phyloP scores from a whole-genome alignment of 768 basidiomycete genomes.

The Sutorius australiensis region DNA sequence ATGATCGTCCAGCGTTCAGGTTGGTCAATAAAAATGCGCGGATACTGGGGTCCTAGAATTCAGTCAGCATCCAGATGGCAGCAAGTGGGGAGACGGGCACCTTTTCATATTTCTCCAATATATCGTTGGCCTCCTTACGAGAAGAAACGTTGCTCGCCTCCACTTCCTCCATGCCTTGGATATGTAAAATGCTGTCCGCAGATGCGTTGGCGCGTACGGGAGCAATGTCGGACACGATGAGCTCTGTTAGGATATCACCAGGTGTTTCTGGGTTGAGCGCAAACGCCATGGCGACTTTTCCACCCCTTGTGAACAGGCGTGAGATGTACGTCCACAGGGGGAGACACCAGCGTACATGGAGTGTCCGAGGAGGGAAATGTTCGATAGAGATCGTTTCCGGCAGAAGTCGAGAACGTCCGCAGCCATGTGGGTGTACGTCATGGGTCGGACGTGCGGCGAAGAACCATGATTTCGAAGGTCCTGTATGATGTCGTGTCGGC shows the following conservation, averaged over 20 bases:
- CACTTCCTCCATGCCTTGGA: slow-evolving; percentile 71
- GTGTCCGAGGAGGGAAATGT: slow-evolving; percentile 80
- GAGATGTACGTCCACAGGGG: neutral
- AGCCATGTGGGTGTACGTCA: slow-evolving; percentile 79
- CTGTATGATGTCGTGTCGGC: slow-evolving; percentile 33
- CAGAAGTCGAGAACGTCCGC: slow-evolving; percentile 72
- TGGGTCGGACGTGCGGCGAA: slow-evolving; percentile 70
- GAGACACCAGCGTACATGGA: slow-evolving; percentile 63
- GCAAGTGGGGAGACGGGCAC: slow-evolving; percentile 35
- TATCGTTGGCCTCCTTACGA: slow-evolving; percentile 65
- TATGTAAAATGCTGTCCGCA: slow-evolving; percentile 61
- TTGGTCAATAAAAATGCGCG: slow-evolving; percentile 89
- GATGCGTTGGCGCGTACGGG: slow-evolving; percentile 59
- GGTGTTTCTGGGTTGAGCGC: slow-evolving; percentile 49
- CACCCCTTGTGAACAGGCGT: slow-evolving; percentile 57
- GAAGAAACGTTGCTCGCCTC: slow-evolving; percentile 54
- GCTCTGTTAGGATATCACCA: slow-evolving; percentile 41
- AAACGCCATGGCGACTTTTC: slow-evolving; percentile 74
- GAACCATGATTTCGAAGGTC: slow-evolving; percentile 89
- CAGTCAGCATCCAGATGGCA: slow-evolving; percentile 2
- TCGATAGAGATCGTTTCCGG: slow-evolving; percentile 44
- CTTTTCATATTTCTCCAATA: slow-evolving; percentile 59
- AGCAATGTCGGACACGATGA: slow-evolving; percentile 80
- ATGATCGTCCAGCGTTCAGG: slow-evolving; percentile 39
- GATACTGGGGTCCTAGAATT: slow-evolving; percentile 60